phyloP scores from a whole-genome alignment of 257 asterid species.

The Solanum sejunctum region DNA sequence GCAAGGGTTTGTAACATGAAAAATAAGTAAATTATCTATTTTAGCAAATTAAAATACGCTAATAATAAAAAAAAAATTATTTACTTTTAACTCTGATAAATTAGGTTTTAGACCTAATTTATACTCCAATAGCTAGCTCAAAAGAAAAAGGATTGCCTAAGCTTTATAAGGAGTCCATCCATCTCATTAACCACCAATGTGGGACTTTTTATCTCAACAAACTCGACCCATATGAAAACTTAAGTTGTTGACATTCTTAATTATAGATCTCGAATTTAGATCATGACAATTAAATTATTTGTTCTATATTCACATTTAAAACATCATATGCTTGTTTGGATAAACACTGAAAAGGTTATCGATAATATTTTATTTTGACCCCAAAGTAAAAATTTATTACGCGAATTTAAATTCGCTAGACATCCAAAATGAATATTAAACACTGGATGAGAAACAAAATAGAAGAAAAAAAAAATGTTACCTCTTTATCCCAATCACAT shows the following conservation, averaged over 20 bases:
- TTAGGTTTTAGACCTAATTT: too few species aligned
- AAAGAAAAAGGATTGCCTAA: too few species aligned
- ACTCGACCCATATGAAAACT: too few species aligned
- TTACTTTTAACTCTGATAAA: background rate
- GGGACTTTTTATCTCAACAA: too few species aligned
- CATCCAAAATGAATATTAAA: background rate
- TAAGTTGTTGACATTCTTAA: too few species aligned
- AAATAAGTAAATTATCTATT: background rate
- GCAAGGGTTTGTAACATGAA: background rate
- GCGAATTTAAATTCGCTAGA: background rate
- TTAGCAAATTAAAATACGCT: background rate
- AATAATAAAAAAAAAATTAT: too few species aligned
- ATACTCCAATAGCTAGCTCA: too few species aligned
- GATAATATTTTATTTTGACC: background rate
- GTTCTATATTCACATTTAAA: background rate
- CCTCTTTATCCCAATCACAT: slow-evolving; percentile 49
- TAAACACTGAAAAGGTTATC: background rate
- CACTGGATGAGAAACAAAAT: background rate
- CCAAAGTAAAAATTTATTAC: accelerated
- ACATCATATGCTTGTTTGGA: background rate
- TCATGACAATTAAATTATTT: background rate
- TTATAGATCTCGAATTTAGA: too few species aligned
- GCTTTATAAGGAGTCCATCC: too few species aligned
- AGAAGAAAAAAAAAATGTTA: background rate
- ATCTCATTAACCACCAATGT: too few species aligned